Base-by-base conservation (phyloP, 2,329 filamentous ascomycete species). In the Albifimbria verrucaria region DNA sequence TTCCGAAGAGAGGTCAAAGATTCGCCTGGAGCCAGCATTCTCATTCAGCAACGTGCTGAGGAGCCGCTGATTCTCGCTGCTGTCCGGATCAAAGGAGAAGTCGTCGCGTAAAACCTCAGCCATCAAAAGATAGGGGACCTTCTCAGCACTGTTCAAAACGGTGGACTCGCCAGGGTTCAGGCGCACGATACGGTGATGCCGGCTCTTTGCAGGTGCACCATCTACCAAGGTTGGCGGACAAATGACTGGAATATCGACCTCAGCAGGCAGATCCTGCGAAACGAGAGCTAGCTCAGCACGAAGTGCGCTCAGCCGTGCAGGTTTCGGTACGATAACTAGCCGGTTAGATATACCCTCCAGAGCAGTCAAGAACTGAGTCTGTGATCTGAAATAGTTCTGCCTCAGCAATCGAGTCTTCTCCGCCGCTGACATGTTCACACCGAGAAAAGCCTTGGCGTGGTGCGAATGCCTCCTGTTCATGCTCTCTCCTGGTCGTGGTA, bases 71-170 rank as follows among this genome's bases (percentile, higher is more conserved):
- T 94, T 94, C 57, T 90, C 87, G 24, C 81, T 76, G 1, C 85
- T 87, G 26, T 88, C 83, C 1, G 89, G 88, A 60, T 93, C 86
- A 62, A 94, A 94, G 28, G 87, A 86, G 64, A 94, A 93, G 63
- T 94, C 90, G 59, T 93, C 89, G 22, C 87, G 78, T 47, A 94
- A 72, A 21, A 94, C 86, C 65, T 94, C 90, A 2, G 93, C 83
- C 89, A 94, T 92, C 24, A 94, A 78, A 48, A 94, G 71, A 69
- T 92, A 94, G 1, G 90, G 90, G 44, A 94, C 90, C 66, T 92
- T 89, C 68, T 94, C 89, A 4, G 90, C 90, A 66, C 90, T 94
- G 69, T 94, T 94, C 49, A 94, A 73, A 51, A 92, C 90, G 1
- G 90, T 93, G 6, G 90, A 87, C 69, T 94, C 90, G 2, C 89